Evolutionary conservation across 1,139 yeast genomes (phyloP).

Genomic region (Sugiyamaella sp.): DNA sequence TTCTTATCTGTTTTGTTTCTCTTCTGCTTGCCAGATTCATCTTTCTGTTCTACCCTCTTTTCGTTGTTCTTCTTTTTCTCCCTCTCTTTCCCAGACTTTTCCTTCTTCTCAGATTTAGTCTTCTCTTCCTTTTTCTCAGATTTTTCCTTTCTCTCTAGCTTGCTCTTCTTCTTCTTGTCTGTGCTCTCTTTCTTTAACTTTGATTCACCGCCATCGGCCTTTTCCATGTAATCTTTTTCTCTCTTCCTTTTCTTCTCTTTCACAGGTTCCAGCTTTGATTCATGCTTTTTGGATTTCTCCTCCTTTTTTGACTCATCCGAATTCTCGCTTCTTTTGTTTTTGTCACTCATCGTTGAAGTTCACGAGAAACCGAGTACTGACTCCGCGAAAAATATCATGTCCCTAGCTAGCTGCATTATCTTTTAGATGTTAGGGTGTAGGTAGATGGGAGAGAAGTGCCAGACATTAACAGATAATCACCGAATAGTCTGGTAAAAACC

Average conservation of each 20-base stretch:
- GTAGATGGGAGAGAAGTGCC: too few relatives aligned
- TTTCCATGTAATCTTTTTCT: conserved; percentile 18
- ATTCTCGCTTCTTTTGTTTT: conserved; percentile 15
- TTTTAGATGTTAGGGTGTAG: conserved; percentile 16
- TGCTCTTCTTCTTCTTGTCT: conserved; percentile 11
- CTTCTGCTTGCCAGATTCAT: conserved; percentile 41
- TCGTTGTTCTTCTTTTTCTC: conserved; percentile 10
- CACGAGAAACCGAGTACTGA: background rate
- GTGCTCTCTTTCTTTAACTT: conserved; percentile 11
- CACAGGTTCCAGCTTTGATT: conserved; percentile 7
- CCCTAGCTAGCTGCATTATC: conserved; percentile 2
- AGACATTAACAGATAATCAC: too few relatives aligned
- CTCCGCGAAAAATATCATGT: background rate
- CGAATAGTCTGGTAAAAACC: too few relatives aligned
- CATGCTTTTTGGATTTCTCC: conserved; percentile 10
- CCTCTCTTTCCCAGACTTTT: conserved; percentile 4
- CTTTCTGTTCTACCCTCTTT: conserved; percentile 8
- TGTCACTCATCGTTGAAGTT: conserved; percentile 12
- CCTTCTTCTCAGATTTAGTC: conserved; percentile 8
- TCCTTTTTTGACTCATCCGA: conserved; percentile 15
- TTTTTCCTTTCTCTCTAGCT: conserved; percentile 10
- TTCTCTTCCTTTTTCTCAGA: conserved; percentile 11
- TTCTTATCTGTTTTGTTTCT: conserved; percentile 56
- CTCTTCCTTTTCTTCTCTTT: conserved; percentile 16
- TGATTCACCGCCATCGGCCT: conserved; percentile 18